Evolutionary conservation across 192 early-diverging fungal species (phyloP).

Genomic region (Glomus cerebriforme): DNA sequence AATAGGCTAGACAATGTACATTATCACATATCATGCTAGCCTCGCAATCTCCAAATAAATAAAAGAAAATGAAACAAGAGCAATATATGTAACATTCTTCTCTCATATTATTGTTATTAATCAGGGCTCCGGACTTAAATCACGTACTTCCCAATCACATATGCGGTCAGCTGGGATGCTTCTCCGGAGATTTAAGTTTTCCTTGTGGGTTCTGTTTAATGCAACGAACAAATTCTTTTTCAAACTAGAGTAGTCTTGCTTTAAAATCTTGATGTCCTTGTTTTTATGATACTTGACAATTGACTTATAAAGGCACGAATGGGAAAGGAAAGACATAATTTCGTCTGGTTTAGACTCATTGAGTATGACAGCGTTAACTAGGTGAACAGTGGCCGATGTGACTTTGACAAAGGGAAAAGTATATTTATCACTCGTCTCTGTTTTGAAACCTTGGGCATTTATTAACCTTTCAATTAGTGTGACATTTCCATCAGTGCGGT

Average conservation of each 20-base stretch:
- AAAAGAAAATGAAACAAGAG: too few relatives aligned
- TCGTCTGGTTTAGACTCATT: constrained; percentile 11
- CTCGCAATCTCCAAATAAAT: too few relatives aligned
- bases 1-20: too few relatives aligned
- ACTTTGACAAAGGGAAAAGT: too few relatives aligned
- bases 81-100: too few relatives aligned
- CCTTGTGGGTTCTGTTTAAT: too few relatives aligned
- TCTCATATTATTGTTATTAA: too few relatives aligned
- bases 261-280: background rate
- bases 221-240: constrained; percentile 17
- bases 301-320: constrained; percentile 9
- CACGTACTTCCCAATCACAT: background rate
- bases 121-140: background rate
- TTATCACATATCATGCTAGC: too few relatives aligned
- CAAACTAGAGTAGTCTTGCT: constrained; percentile 8
- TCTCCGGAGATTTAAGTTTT: constrained; percentile 12
- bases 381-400: constrained; percentile 5
- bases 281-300: constrained; percentile 15
- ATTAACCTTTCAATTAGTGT: too few relatives aligned
- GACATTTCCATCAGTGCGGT: too few relatives aligned
- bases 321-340: constrained; percentile 10
- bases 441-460: too few relatives aligned
- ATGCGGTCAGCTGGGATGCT: constrained; percentile 15
- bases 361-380: background rate
- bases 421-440: too few relatives aligned